Evolutionary conservation across 1,284 basidiomycete genomes (phyloP).

Genomic region (Pseudozyma flocculosa): DNA sequence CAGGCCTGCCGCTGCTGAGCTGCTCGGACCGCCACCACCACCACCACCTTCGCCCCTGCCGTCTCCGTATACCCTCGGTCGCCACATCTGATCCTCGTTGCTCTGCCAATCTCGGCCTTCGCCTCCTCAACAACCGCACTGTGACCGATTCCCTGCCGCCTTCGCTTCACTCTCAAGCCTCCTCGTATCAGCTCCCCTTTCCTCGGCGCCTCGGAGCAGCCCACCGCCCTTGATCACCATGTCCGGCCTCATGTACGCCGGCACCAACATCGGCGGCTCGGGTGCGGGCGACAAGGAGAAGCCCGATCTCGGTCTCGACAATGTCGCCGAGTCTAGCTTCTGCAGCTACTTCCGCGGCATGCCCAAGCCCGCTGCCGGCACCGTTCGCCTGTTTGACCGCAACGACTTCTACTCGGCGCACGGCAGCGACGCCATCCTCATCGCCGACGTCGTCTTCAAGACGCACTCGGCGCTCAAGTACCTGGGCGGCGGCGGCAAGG

Average conservation of each 20-base stretch:
- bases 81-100: no score
- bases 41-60: no score
- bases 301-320: constrained; percentile 43
- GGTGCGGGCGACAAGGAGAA: constrained; percentile 36
- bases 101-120: no score
- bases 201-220: no score
- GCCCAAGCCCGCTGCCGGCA: constrained; percentile 33
- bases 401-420: constrained; percentile 85
- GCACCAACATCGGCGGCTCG: constrained; percentile 7
- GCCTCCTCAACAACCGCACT: no score
- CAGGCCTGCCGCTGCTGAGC: no score
- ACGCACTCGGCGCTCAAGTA: constrained; percentile 56
- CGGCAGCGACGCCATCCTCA: constrained; percentile 81
- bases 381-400: constrained; percentile 55
- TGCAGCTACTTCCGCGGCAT: constrained; percentile 40
- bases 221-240: no score
- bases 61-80: no score
- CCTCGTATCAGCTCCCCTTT: no score
- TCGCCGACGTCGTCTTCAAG: constrained; percentile 73
- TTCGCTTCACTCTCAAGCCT: no score
- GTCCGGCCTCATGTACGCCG: constrained; percentile 55
- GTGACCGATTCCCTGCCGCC: no score
- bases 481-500: constrained; percentile 40
- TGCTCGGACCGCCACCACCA: no score
- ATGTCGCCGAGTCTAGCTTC: constrained; percentile 45